These are phyloP conservation scores for Tulasnella sp. DNA, from an alignment of 768 basidiomycete species.

Conservation along the genomic window DNA sequence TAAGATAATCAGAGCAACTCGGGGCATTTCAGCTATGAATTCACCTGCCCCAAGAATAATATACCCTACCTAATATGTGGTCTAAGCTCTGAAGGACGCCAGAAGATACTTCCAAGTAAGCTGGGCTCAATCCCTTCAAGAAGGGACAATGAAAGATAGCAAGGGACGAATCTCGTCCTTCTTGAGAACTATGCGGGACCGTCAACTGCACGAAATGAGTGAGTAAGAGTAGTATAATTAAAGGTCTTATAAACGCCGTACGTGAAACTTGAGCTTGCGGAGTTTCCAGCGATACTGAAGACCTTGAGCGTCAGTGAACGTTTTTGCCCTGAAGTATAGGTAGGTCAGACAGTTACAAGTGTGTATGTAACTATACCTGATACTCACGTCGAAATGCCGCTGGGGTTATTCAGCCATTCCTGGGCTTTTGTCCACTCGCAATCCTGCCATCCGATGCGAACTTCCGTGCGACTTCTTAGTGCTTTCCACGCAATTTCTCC, in stretches of 20 bases:
- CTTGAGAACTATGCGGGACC: neutral
- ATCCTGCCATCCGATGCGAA: conserved; percentile 1
- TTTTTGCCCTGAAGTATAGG: neutral
- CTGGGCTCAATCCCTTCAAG: neutral
- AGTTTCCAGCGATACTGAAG: neutral
- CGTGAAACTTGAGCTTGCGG: neutral
- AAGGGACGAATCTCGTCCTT: neutral
- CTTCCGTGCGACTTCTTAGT: neutral
- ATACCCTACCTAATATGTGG: too few relatives aligned
- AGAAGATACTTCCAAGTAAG: neutral
- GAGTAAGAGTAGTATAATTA: neutral
- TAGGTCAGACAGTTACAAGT: too few relatives aligned
- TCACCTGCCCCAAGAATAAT: too few relatives aligned
- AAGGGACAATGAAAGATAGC: neutral
- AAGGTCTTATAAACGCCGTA: neutral
- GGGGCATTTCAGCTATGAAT: neutral
- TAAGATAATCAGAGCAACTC: conserved; percentile 4
- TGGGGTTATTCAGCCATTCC: neutral
- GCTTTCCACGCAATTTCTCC: conserved; percentile 11
- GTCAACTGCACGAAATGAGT: neutral
- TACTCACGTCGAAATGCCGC: neutral
- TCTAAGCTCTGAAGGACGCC: neutral
- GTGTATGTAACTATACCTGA: too few relatives aligned
- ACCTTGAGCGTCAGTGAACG: neutral
- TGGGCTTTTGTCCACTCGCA: neutral